Conservation (phyloP, 352 stramenopile species). For the Globisporangium polare region DNA sequence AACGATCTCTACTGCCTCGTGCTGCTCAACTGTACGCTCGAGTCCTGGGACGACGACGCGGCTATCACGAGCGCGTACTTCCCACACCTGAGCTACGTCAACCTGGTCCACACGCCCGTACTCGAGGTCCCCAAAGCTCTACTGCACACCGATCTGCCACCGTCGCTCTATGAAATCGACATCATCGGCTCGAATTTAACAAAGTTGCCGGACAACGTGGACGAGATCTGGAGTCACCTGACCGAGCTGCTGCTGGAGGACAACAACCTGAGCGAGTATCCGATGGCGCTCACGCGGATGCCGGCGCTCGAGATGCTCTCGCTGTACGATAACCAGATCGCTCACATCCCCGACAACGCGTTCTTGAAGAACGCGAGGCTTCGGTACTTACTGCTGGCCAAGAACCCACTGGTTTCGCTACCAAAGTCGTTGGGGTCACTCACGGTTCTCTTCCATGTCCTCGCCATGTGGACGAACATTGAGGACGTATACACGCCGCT, state of each 20-base stretch:
- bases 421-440: neutral
- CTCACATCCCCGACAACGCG: constrained; percentile 7
- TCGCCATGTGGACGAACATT: neutral
- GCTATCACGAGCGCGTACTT: constrained; percentile 1
- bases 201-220: constrained; percentile 10
- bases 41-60: constrained; percentile 8
- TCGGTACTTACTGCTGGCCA: neutral
- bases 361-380: neutral
- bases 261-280: constrained; percentile 6
- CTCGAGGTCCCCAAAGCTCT: constrained; percentile 12
- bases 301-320: constrained; percentile 14
- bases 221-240: constrained; percentile 11
- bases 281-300: constrained; percentile 7
- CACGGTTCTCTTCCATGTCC: neutral
- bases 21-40: constrained; percentile 20
- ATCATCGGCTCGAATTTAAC: constrained; percentile 19
- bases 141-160: constrained; percentile 5
- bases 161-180: constrained; percentile 16
- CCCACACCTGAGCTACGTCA: constrained; percentile 14
- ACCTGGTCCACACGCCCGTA: constrained; percentile 10
- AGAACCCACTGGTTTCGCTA: neutral
- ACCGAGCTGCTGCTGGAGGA: constrained; percentile 16
- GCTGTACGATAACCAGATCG: constrained; percentile 13
- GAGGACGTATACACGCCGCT: neutral
- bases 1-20: constrained; percentile 13